A percentile compares a stretch with the other conserved stretches of the same genome.
Evolutionary conservation across 2,329 filamentous ascomycete species (phyloP).

Genomic region (Calonectria pseudoreteaudii): DNA sequence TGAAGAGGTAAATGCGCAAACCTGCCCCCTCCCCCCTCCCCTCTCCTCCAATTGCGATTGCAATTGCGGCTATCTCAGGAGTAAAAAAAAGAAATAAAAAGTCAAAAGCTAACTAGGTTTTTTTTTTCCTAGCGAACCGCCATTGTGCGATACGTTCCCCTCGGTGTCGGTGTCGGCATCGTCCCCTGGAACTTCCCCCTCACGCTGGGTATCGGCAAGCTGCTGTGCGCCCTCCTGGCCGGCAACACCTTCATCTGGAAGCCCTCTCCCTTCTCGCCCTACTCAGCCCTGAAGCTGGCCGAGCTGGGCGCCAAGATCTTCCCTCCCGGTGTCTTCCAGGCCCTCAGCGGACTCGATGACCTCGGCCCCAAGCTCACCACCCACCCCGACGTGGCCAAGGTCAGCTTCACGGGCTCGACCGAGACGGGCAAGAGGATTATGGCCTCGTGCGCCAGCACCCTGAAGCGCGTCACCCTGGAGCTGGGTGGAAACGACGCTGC

Average conservation of each 20-base stretch:
- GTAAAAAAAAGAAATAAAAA: background rate
- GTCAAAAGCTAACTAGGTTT: background rate
- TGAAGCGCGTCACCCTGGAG: constrained; percentile 73
- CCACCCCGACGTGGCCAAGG: constrained; percentile 70
- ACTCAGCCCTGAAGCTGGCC: constrained; percentile 67
- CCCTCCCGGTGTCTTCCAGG: constrained; percentile 72
- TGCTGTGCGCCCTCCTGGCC: constrained; percentile 67
- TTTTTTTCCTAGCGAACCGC: constrained; percentile 15
- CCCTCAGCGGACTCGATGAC: constrained; percentile 68
- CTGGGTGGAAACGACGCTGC: constrained; percentile 70
- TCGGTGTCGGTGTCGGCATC: constrained; percentile 35
- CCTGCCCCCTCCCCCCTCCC: too few species aligned
- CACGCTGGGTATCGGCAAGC: constrained; percentile 53
- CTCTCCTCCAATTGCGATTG: background rate
- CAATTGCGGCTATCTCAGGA: background rate
- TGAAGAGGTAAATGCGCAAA: constrained; percentile 15
- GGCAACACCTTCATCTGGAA: constrained; percentile 69
- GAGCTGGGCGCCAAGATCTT: constrained; percentile 69
- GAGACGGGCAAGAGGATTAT: constrained; percentile 71
- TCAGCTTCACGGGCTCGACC: constrained; percentile 72
- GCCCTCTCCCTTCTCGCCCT: constrained; percentile 69
- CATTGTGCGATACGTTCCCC: constrained; percentile 27
- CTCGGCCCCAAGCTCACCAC: constrained; percentile 69
- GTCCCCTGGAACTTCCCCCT: constrained; percentile 42
- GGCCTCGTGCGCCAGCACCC: constrained; percentile 61